Evolutionary conservation across 306 rosid species (phyloP).

Genomic region (Prunus armeniaca): DNA sequence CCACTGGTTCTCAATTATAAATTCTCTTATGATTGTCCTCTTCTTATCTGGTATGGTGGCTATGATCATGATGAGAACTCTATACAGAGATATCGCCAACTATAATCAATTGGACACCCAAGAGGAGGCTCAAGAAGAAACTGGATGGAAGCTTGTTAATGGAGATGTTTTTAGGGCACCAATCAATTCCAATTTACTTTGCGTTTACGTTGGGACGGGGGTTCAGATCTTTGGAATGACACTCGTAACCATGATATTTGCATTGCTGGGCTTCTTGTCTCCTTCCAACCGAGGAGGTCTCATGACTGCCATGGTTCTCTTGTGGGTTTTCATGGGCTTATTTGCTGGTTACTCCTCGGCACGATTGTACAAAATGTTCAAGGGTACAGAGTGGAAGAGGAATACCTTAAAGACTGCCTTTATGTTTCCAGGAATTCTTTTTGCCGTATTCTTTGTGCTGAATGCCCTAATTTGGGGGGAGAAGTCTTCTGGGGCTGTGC

Average conservation of each 20-base stretch:
- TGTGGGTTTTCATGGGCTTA: constrained; percentile 99
- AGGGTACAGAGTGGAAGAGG: constrained; percentile 98
- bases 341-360: constrained; percentile 97
- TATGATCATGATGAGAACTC: constrained; percentile 99
- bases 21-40: constrained; percentile 98
- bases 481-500: constrained; percentile 96
- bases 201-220: constrained; percentile 98
- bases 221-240: constrained; percentile 95
- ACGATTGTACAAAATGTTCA: constrained; percentile 95
- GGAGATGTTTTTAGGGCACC: constrained; percentile 97
- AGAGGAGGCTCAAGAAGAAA: constrained; percentile 99
- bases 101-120: constrained; percentile 97
- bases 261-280: constrained; percentile 93
- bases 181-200: constrained; percentile 77
- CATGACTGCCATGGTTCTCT: constrained; percentile 98
- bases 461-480: constrained; percentile 97
- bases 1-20: constrained; percentile 98
- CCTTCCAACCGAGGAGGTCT: constrained; percentile 99
- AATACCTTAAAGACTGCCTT: constrained; percentile 93
- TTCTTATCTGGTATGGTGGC: constrained; percentile 99
- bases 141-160: constrained; percentile 99
- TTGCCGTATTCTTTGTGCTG: constrained; percentile 79
- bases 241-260: constrained; percentile 98
- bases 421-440: constrained; percentile 98
- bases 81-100: constrained; percentile 94